Percentiles rank a stretch among this genome's conserved stretches.
Conservation (phyloP, 345 rosid genomes). For the Lepidium aucheri region DNA sequence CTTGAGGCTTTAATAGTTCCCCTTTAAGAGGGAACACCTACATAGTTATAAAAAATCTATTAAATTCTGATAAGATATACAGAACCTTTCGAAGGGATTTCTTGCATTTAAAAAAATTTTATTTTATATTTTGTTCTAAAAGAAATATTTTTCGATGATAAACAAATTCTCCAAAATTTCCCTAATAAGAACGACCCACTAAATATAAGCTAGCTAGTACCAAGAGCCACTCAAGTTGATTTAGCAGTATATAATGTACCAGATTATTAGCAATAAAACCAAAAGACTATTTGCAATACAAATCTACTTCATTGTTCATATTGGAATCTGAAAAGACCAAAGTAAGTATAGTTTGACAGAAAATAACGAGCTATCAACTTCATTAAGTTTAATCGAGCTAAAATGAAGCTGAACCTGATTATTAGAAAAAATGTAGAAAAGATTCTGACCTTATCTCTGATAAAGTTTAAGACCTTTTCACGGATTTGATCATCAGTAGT, state of each 20-base stretch:
- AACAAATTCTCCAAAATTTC: neutral
- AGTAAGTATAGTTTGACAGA: too few relatives aligned
- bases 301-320: neutral
- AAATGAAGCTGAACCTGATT: too few relatives aligned
- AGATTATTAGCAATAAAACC: neutral
- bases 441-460: slow-evolving; percentile 69
- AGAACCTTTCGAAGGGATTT: neutral
- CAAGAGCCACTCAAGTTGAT: neutral
- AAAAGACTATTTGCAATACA: neutral
- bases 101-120: neutral
- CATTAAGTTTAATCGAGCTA: neutral
- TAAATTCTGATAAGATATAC: neutral
- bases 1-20: slow-evolving; percentile 85
- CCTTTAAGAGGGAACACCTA: slow-evolving; percentile 80
- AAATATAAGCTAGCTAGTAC: neutral
- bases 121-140: neutral
- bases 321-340: neutral
- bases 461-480: slow-evolving; percentile 67
- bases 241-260: neutral
- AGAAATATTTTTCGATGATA: neutral
- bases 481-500: slow-evolving; percentile 57
- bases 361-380: neutral
- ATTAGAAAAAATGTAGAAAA: neutral
- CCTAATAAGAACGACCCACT: neutral
- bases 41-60: slow-evolving; percentile 5